Base-by-base conservation (phyloP, 2,329 filamentous ascomycete genomes). In the Atkinsonella texensis region DNA sequence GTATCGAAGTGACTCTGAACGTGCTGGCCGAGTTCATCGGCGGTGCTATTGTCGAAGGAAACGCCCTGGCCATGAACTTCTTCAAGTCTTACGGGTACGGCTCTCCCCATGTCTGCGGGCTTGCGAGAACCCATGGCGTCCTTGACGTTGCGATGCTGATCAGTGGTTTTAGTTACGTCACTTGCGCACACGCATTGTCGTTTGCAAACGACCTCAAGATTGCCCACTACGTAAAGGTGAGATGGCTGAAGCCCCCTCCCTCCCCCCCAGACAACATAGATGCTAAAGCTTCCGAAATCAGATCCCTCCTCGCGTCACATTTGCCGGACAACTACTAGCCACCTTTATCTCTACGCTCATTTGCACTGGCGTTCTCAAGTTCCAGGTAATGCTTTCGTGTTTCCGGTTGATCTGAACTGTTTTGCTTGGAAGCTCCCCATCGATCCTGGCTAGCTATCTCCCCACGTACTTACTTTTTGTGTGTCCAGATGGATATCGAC, bases 1-100 rank as follows among this genome's bases (percentile, higher is more conserved):
- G 69, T 0, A 62, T 68, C 17, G 61, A 68, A 38, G 63, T 70
- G 15, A 67, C 65, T 2, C 61, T 74, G 20, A 74, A 74, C 49
- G 71, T 75, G 1, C 54, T 76, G 9, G 69, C 71, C n/a, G 71
- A 74, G 58, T 69, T 74, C 35, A 70, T 75, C 12, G 72, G 68
- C n/a, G 72, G 72, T 4, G 63, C 65, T 3, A 68, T 66, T 55
- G 64, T 68, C 3, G 58, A 66, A 6, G 72, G 72, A 20, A 72
- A 73, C 45, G 69, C 72, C 1, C 57, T 74, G n/a, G 70, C 67
- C 43, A 70, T 74, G 64, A 71, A 68, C 60, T 73, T 68, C 58
- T 74, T 75, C 63, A 75, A 75, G 62, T 62, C 66, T 1, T 71
- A 65, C 35, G 68, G 61, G 55, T 58, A 43, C 18, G 28, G 52